phyloP scores from a whole-genome alignment of 2,329 filamentous ascomycete genomes.

The Mycocentrospora acerina region DNA sequence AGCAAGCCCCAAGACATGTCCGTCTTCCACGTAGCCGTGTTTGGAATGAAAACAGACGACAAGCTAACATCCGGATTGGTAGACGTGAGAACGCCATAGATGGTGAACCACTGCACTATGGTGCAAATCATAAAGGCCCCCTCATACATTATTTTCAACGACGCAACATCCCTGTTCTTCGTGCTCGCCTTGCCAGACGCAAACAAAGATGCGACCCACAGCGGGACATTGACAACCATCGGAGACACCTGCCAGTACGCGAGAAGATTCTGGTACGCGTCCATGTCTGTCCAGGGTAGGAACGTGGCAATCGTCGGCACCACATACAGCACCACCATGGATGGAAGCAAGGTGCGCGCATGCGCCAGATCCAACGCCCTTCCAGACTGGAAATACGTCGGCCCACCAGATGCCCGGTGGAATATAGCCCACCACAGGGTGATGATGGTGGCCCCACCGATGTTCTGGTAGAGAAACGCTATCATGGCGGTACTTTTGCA shows the following conservation, averaged over 20 bases:
- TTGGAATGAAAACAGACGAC: constrained; percentile 15
- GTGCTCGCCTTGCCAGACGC: constrained; percentile 2
- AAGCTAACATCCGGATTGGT: constrained; percentile 10
- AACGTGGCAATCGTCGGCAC: constrained; percentile 15
- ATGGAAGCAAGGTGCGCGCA: constrained; percentile 13
- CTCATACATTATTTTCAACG: constrained; percentile 14
- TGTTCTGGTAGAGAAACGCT: constrained; percentile 16
- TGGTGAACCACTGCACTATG: constrained; percentile 9
- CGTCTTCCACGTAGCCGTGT: constrained; percentile 7
- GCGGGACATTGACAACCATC: constrained; percentile 13
- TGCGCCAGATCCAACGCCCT: constrained; percentile 14
- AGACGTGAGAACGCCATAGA: constrained; percentile 13
- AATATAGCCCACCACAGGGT: constrained; percentile 15
- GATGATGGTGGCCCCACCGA: constrained; percentile 14
- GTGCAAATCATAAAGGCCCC: constrained; percentile 7
- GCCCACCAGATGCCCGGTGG: constrained; percentile 10
- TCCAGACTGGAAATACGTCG: constrained; percentile 15
- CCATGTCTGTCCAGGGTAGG: constrained; percentile 3
- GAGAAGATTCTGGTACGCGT: constrained; percentile 7
- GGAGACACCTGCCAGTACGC: constrained; percentile 19
- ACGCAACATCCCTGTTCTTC: constrained; percentile 10
- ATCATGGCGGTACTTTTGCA: constrained; percentile 10
- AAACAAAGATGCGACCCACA: constrained; percentile 15
- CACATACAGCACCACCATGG: constrained; percentile 11
- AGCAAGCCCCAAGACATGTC: constrained; percentile 10